phyloP scores from a whole-genome alignment of 2,329 filamentous ascomycete genomes.

The Monilinia polystroma region DNA sequence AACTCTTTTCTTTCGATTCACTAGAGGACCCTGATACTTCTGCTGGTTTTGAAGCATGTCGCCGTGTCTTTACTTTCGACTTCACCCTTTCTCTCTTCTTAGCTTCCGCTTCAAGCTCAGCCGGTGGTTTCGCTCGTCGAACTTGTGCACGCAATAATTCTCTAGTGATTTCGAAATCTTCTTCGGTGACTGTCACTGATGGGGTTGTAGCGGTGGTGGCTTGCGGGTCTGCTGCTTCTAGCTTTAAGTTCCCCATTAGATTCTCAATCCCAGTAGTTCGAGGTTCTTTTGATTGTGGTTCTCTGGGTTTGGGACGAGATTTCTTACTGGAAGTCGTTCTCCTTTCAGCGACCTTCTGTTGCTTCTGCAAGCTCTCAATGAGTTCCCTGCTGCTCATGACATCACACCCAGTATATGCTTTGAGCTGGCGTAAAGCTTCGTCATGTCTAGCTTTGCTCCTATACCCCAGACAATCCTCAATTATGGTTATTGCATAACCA shows the following conservation, averaged over 20 bases:
- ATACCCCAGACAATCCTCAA: constrained; percentile 88
- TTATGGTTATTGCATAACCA: constrained; percentile 79
- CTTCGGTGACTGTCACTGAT: constrained; percentile 24
- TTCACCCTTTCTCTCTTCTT: constrained; percentile 36
- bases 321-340: constrained; percentile 27
- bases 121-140: constrained; percentile 22
- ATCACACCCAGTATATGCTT: constrained; percentile 39
- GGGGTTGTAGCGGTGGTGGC: constrained; percentile 5
- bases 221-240: constrained; percentile 27
- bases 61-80: constrained; percentile 37
- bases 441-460: constrained; percentile 65
- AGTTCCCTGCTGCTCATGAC: constrained; percentile 37
- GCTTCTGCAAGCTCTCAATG: constrained; percentile 31
- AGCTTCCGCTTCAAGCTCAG: constrained; percentile 23
- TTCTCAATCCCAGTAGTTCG: constrained; percentile 31
- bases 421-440: constrained; percentile 38
- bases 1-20: neutral
- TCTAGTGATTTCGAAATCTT: constrained; percentile 22
- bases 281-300: constrained; percentile 21
- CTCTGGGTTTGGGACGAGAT: constrained; percentile 26
- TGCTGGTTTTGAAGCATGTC: constrained; percentile 32
- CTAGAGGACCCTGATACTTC: constrained; percentile 2
- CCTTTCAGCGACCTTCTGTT: constrained; percentile 27
- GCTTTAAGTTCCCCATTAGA: constrained; percentile 36
- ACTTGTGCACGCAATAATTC: constrained; percentile 27